Conservation (phyloP, 2,329 filamentous ascomycete genomes). For the Rasamsonia emersonii region DNA sequence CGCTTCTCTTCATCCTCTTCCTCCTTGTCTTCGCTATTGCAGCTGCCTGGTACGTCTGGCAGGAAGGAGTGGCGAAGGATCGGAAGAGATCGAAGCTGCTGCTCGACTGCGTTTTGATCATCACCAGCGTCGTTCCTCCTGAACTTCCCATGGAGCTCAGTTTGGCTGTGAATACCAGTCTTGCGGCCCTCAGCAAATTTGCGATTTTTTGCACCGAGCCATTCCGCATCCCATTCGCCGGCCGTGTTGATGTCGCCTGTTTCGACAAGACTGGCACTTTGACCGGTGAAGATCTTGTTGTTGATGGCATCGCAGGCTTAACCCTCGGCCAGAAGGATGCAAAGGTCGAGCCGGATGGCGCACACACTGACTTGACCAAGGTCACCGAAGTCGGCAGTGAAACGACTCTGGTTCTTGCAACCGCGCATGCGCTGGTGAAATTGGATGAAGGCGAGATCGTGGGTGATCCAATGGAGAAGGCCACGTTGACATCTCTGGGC, state of each 20-base stretch:
- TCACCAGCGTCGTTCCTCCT: constrained; percentile 96
- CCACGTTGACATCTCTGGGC: constrained; percentile 77
- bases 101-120: constrained; percentile 92
- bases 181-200: constrained; percentile 86
- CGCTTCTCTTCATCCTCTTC: constrained; percentile 95
- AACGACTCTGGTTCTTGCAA: constrained; percentile 87
- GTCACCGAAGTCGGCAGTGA: constrained; percentile 65
- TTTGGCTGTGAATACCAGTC: constrained; percentile 92
- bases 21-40: constrained; percentile 92
- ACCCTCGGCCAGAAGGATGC: constrained; percentile 61
- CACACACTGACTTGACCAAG: constrained; percentile 67
- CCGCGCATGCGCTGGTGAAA: constrained; percentile 90
- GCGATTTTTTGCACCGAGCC: constrained; percentile 99
- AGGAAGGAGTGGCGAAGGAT: constrained; percentile 87
- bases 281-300: constrained; percentile 91
- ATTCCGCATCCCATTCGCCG: constrained; percentile 94
- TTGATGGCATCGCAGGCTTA: constrained; percentile 91
- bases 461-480: constrained; percentile 98
- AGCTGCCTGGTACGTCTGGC: constrained; percentile 98
- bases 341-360: constrained; percentile 66
- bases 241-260: constrained; percentile 90
- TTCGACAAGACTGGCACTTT: constrained; percentile 98
- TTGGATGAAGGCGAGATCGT: constrained; percentile 96
- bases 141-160: constrained; percentile 97
- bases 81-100: constrained; percentile 96